Evolutionary conservation across 2,329 filamentous ascomycete species (phyloP).

Genomic region (Penicillium sp.): DNA sequence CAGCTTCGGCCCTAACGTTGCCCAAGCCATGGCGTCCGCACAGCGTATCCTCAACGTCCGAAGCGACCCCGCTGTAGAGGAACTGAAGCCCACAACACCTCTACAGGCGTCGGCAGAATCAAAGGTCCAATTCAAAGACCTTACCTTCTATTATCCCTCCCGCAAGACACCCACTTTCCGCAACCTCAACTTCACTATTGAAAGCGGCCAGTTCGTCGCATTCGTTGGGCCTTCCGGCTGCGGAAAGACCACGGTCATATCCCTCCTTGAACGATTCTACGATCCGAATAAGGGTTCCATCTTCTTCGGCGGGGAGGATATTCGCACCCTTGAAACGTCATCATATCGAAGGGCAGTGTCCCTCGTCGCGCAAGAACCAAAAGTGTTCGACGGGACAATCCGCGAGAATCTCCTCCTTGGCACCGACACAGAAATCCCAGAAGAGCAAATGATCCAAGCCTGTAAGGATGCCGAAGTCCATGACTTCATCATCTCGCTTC

Average conservation of each 20-base stretch:
- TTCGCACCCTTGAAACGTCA: conserved; percentile 24
- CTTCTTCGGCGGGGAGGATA: conserved; percentile 30
- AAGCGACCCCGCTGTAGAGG: neutral
- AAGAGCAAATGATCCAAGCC: conserved; percentile 45
- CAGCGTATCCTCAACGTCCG: conserved; percentile 35
- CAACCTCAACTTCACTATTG: conserved; percentile 31
- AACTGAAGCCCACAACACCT: neutral
- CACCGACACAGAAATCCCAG: too few relatives aligned
- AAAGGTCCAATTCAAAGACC: conserved; percentile 28
- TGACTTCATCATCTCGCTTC: conserved; percentile 50
- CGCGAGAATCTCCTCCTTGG: conserved; percentile 48
- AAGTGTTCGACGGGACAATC: conserved; percentile 44
- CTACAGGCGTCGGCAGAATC: neutral
- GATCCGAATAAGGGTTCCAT: conserved; percentile 40
- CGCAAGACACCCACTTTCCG: conserved; percentile 29
- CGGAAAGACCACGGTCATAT: conserved; percentile 64
- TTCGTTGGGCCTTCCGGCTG: conserved; percentile 55
- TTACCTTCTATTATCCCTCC: conserved; percentile 37
- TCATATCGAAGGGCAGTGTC: conserved; percentile 33
- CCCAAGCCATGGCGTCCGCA: conserved; percentile 36
- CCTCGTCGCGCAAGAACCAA: conserved; percentile 43
- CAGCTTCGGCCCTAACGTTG: conserved; percentile 57
- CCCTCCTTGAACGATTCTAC: conserved; percentile 52
- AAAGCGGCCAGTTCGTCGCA: conserved; percentile 44
- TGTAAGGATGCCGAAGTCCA: conserved; percentile 51